Evolutionary conservation across 306 rosid species (phyloP).

Genomic region (Sindora glabra): DNA sequence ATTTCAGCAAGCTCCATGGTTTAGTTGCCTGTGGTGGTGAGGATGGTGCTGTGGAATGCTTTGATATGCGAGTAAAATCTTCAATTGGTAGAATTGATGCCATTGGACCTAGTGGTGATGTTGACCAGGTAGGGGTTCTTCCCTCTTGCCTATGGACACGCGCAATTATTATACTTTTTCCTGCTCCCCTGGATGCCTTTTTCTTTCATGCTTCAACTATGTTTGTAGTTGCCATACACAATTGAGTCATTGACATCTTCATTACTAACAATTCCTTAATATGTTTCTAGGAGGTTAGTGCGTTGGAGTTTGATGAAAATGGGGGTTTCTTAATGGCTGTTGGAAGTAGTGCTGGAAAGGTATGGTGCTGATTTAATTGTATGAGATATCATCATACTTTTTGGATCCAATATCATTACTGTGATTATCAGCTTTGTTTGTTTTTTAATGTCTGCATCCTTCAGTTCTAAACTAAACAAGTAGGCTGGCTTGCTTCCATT

Average conservation of each 20-base stretch:
- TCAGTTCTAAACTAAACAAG: too few species aligned
- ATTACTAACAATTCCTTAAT: background rate
- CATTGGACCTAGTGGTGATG: constrained; percentile 65
- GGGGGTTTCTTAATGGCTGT: constrained; percentile 84
- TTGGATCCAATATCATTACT: background rate
- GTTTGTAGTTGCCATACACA: background rate
- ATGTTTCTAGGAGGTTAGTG: constrained; percentile 79
- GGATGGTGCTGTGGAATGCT: constrained; percentile 93
- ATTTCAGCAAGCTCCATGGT: constrained; percentile 83
- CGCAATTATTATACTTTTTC: background rate
- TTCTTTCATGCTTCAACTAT: background rate
- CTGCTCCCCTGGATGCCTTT: background rate
- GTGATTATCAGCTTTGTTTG: background rate
- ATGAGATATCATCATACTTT: background rate
- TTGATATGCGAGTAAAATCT: constrained; percentile 73
- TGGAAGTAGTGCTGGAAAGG: constrained; percentile 96
- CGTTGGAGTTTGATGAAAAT: constrained; percentile 68
- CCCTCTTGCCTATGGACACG: background rate
- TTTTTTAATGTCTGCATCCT: background rate
- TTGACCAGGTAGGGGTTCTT: constrained; percentile 52
- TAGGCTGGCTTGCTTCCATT: too few species aligned
- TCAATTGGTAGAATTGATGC: constrained; percentile 90
- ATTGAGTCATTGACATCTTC: background rate
- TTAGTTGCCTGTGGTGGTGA: constrained; percentile 94
- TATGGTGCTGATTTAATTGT: constrained; percentile 13